These are phyloP conservation scores for Miscanthus lutarioriparius DNA, from an alignment of 176 grass and related monocot species.

Conservation along the genomic window DNA sequence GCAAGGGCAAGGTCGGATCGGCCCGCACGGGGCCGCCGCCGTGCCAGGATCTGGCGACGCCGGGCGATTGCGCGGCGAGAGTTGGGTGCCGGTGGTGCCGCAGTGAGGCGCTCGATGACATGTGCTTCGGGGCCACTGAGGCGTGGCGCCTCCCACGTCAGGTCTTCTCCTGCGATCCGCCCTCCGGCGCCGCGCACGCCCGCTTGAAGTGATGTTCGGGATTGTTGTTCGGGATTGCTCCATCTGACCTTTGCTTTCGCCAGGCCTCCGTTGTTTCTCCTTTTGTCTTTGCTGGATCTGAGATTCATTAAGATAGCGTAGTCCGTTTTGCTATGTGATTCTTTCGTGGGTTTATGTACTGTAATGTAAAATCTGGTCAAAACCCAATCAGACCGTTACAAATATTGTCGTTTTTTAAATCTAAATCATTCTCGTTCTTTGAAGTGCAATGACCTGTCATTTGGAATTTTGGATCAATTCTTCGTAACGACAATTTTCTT, in stretches of 20 bases:
- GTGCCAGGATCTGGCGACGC: constrained; percentile 60
- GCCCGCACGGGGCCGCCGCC: neutral
- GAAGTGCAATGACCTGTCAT: neutral
- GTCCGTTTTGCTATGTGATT: neutral
- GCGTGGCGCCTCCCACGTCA: constrained; percentile 79
- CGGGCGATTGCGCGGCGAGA: constrained; percentile 45
- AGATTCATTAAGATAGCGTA: neutral
- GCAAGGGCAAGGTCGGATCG: neutral
- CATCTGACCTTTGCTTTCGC: neutral
- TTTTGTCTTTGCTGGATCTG: neutral
- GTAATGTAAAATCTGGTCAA: neutral
- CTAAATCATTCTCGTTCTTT: neutral
- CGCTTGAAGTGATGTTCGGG: constrained; percentile 21
- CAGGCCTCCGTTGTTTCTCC: neutral
- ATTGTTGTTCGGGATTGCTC: neutral
- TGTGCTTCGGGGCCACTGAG: constrained; percentile 87
- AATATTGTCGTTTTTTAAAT: neutral
- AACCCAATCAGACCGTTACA: neutral
- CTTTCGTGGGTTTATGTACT: neutral
- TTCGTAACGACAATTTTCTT: neutral
- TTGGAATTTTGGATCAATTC: neutral
- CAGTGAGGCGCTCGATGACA: constrained; percentile 83
- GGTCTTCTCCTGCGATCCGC: constrained; percentile 72
- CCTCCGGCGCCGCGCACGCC: constrained; percentile 20
- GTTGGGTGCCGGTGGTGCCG: constrained; percentile 77